Evolutionary conservation across 169 alveolate species (phyloP).

Genomic region (Theileria annulata): DNA sequence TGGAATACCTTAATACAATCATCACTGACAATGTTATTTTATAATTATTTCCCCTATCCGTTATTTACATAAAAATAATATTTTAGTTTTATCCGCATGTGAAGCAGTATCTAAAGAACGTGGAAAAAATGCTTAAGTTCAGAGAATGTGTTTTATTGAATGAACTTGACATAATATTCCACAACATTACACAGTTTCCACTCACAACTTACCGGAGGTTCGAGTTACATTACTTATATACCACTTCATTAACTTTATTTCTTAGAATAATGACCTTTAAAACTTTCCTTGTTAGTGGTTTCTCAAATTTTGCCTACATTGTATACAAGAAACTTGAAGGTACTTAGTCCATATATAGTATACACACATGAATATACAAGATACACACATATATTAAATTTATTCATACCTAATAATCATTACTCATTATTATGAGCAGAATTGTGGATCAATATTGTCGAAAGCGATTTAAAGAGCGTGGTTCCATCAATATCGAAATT

Average conservation of each 20-base stretch:
- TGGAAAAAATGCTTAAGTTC: constrained; percentile 11
- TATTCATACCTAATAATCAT: background rate
- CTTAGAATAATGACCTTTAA: constrained; percentile 30
- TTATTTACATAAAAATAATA: background rate
- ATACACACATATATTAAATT: background rate
- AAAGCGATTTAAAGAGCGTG: background rate
- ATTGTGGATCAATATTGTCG: background rate
- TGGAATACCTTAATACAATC: background rate
- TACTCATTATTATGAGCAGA: background rate
- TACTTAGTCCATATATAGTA: background rate
- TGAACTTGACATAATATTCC: constrained; percentile 26
- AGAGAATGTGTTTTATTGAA: constrained; percentile 61
- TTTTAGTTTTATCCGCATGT: constrained; percentile 34
- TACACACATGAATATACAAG: background rate
- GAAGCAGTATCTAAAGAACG: background rate
- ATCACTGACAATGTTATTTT: constrained; percentile 8
- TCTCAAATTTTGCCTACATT: constrained; percentile 23
- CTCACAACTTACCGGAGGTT: constrained; percentile 8
- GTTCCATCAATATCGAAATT: background rate
- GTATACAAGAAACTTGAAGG: constrained; percentile 2
- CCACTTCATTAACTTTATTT: background rate
- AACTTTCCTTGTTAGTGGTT: constrained; percentile 40
- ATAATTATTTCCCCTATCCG: background rate
- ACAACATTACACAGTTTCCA: constrained; percentile 15
- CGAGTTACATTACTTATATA: background rate